Conservation (phyloP, 345 rosid genomes). For the Melaleuca quinquenervia region DNA sequence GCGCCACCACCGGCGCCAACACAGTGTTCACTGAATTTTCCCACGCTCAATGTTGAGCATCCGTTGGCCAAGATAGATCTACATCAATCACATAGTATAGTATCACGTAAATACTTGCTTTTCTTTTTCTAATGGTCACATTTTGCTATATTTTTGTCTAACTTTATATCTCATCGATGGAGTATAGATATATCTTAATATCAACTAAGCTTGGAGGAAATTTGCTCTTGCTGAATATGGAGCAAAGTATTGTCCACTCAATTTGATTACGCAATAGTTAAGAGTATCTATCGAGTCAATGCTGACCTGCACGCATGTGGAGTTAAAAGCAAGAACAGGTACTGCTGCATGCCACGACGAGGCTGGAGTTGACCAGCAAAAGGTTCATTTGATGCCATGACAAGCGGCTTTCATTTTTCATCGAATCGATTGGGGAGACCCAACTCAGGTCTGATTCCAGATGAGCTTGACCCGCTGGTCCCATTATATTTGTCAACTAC, state of each 20-base stretch:
- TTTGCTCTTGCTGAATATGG: background rate
- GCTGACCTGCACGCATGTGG: background rate
- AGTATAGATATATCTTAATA: background rate
- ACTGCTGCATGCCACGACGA: background rate
- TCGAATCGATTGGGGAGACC: background rate
- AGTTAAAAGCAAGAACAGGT: too few species aligned
- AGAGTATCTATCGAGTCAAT: background rate
- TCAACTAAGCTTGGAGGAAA: background rate
- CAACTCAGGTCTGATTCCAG: background rate
- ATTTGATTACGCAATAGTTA: background rate
- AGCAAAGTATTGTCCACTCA: background rate
- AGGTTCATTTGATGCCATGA: background rate
- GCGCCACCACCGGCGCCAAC: background rate
- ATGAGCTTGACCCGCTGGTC: background rate
- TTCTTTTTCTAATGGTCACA: background rate
- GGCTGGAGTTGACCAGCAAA: background rate
- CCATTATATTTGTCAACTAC: background rate
- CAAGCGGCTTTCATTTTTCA: background rate
- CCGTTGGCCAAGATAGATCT: background rate
- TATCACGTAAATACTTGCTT: background rate
- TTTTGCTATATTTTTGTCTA: background rate
- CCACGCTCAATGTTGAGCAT: background rate
- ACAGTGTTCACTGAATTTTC: background rate
- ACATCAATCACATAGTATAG: background rate
- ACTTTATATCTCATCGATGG: background rate